Conservation (phyloP, 2,329 filamentous ascomycete genomes). For the Dactylellina cionopaga region DNA sequence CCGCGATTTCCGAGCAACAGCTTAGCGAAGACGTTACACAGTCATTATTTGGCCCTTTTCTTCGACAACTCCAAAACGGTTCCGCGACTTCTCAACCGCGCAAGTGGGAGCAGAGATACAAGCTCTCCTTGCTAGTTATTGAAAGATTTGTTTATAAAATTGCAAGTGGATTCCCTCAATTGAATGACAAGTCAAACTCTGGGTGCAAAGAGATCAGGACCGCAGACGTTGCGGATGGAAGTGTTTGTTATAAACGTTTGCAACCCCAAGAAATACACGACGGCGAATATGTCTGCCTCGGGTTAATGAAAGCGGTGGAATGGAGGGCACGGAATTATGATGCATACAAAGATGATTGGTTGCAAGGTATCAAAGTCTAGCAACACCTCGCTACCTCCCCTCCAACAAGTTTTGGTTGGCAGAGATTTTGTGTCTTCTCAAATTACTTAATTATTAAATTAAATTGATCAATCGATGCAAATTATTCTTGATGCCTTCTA, state of each 20-base stretch:
- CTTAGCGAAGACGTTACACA: background rate
- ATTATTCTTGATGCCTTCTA: too few species aligned
- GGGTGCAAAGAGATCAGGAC: background rate
- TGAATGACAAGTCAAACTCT: background rate
- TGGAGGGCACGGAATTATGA: slow-evolving; percentile 36
- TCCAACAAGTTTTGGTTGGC: background rate
- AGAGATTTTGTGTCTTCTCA: too few species aligned
- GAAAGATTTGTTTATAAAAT: slow-evolving; percentile 6
- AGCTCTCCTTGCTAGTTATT: slow-evolving; percentile 8
- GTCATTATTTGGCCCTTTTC: slow-evolving; percentile 2
- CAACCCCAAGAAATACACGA: background rate
- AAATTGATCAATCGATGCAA: too few species aligned
- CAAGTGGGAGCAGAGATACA: slow-evolving; percentile 26
- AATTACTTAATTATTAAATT: too few species aligned
- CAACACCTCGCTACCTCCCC: background rate
- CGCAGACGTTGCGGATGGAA: background rate
- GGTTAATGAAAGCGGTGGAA: slow-evolving; percentile 7
- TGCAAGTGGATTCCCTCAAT: background rate
- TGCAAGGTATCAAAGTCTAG: slow-evolving; percentile 29
- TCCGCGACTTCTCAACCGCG: background rate
- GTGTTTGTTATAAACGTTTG: slow-evolving; percentile 5
- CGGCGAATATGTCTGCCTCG: background rate
- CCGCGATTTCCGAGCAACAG: background rate
- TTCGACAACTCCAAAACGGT: slow-evolving; percentile 3
- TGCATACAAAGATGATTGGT: slow-evolving; percentile 11